Conservation (phyloP, 331 rosid genomes). For the Stylosanthes scabra region DNA sequence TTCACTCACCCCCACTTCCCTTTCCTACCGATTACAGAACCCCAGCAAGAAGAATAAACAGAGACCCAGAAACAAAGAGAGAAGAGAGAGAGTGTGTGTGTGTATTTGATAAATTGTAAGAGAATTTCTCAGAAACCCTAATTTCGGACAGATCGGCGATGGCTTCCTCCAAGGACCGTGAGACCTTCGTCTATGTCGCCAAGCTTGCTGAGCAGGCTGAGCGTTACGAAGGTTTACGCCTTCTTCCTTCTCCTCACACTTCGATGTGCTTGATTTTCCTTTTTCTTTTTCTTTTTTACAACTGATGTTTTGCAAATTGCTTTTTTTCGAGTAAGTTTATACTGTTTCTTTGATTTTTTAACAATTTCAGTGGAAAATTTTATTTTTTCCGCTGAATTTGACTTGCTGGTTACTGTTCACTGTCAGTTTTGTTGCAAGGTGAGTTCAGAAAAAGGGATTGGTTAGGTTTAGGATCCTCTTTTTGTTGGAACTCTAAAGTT, state of each 20-base stretch:
- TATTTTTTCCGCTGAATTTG: not conserved
- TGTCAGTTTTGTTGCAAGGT: constrained; percentile 18
- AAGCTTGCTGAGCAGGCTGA: constrained; percentile 87
- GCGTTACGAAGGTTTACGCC: constrained; percentile 70
- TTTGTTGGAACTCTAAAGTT: not conserved
- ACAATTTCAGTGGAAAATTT: not conserved
- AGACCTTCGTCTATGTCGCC: constrained; percentile 68
- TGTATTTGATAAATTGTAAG: too few species aligned
- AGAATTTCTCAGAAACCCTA: constrained; percentile 47
- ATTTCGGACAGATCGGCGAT: constrained; percentile 56
- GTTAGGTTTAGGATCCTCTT: constrained; percentile 2
- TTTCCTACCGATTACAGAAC: constrained; percentile 34
- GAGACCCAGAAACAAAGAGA: constrained; percentile 4
- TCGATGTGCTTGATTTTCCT: constrained; percentile 23
- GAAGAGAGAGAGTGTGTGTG: too few species aligned
- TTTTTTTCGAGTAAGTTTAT: constrained; percentile 4
- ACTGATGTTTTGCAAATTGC: not conserved
- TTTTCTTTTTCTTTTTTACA: not conserved
- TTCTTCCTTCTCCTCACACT: not conserved
- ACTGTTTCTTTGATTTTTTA: constrained; percentile 9
- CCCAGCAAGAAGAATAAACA: constrained; percentile 36
- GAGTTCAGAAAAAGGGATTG: constrained; percentile 13
- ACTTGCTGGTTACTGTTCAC: constrained; percentile 4
- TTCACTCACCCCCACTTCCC: not conserved
- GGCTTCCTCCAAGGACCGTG: constrained; percentile 74